These are phyloP conservation scores for Triangularia setosa DNA, from an alignment of 2,329 filamentous ascomycete genomes.

Conservation along the genomic window DNA sequence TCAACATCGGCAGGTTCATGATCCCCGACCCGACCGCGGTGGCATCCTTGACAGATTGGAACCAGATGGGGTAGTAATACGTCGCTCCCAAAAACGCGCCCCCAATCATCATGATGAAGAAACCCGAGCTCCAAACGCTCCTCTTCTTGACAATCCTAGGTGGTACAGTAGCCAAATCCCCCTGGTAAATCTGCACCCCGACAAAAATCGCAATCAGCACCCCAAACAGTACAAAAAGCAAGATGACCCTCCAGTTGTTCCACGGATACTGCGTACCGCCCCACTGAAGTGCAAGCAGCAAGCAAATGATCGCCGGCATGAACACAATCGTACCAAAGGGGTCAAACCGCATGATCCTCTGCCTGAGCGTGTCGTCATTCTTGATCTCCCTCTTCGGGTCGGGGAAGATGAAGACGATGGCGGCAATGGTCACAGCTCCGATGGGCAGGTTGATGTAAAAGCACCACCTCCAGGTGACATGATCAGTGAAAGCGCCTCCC, in stretches of 20 bases:
- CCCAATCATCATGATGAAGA: constrained; percentile 34
- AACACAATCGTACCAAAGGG: constrained; percentile 28
- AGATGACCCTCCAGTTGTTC: constrained; percentile 36
- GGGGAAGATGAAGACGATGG: constrained; percentile 28
- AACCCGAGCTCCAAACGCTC: constrained; percentile 31
- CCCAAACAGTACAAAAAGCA: constrained; percentile 35
- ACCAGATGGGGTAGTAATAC: constrained; percentile 39
- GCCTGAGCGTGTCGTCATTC: constrained; percentile 17
- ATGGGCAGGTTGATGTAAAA: constrained; percentile 36
- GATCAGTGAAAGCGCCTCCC: constrained; percentile 29
- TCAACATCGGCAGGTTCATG: constrained; percentile 36
- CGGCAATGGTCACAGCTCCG: constrained; percentile 30
- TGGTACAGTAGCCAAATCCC: constrained; percentile 41
- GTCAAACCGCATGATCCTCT: constrained; percentile 28
- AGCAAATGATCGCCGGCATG: constrained; percentile 38
- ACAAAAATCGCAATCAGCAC: constrained; percentile 34
- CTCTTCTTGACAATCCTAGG: constrained; percentile 38
- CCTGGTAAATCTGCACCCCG: constrained; percentile 34
- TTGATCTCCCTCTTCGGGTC: constrained; percentile 21
- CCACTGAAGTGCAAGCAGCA: constrained; percentile 48
- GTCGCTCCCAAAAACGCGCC: constrained; percentile 28
- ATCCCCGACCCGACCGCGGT: constrained; percentile 35
- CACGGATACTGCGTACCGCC: constrained; percentile 40
- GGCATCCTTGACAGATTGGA: constrained; percentile 37
- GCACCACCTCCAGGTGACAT: constrained; percentile 35